Evolutionary conservation across 2,329 filamentous ascomycete species (phyloP), one percentile per base, ranked within the genome.

Genomic region (Ceratocystis cacaofunesta): DNA sequence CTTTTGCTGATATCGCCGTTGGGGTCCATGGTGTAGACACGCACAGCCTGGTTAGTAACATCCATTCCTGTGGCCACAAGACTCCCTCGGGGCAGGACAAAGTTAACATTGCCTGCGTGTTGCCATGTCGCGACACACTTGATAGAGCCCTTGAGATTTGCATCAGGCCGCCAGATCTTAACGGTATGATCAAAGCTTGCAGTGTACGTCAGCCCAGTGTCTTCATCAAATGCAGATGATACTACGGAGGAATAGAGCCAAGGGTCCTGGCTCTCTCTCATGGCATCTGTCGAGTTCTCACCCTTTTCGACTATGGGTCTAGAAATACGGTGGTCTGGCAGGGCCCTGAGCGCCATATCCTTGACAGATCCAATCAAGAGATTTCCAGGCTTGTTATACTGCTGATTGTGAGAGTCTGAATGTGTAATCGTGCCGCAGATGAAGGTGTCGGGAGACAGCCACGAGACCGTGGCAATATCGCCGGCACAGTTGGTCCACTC

Each of bases 181-280:
- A 85, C 83, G 0, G 80, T 84, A 30, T 77, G 76, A 69, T 87
- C 84, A 68, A 85, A 87, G 68, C 83, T 82, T 0, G 82, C 82
- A 0, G 84, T 86, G 66, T 81, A 86, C 0, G 78, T 79, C 4
- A 79, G 72, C 1, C 76, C 73, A 32, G 75, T 75, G 0, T 69
- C 65, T 1, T 73, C 69, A 66, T 82, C 80, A 68, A 82, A 83
- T 63, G 84, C 82, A 0, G 83, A 84, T 4, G 82, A 81, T 0
- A 85, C 83, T 0, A 87, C 83, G 0, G 84, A 85, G 0, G 82
- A 80, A 69, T 85, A 87, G 0, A 86, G 74, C 83, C 84, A 87
- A 0, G 81, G 81, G 61, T 84, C 81, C 68, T 85, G 83, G 48
- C 78, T 82, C 68, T 78, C 76, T 1, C 79, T 76, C 82, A 85